Percentiles rank a stretch among this genome's conserved stretches.
Evolutionary conservation across 2,329 filamentous ascomycete genomes (phyloP).

Genomic region (Hypomyces perniciosus): DNA sequence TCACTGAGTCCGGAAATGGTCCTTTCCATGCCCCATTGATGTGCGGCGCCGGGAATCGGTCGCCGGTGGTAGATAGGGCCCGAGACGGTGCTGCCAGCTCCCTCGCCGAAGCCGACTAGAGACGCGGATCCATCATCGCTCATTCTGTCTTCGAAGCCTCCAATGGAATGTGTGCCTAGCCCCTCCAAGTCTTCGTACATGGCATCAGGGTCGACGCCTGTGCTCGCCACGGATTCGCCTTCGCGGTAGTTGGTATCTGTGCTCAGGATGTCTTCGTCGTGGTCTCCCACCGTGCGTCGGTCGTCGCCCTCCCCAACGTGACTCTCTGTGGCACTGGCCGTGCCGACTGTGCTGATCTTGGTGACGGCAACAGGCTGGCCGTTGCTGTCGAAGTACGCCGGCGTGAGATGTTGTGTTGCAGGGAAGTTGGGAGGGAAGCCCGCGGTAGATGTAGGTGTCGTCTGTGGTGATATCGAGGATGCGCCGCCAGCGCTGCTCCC

Average conservation of each 20-base stretch:
- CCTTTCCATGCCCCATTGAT: constrained; percentile 43
- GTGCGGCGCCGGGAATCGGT: constrained; percentile 35
- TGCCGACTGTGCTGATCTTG: constrained; percentile 86
- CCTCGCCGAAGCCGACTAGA: constrained; percentile 88
- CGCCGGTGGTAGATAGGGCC: constrained; percentile 64
- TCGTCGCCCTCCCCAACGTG: constrained; percentile 52
- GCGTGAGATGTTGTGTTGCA: constrained; percentile 39
- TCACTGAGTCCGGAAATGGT: constrained; percentile 49
- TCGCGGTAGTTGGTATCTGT: constrained; percentile 57
- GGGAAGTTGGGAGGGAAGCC: constrained; percentile 38
- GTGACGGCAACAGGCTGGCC: constrained; percentile 61
- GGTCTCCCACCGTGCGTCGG: constrained; percentile 48
- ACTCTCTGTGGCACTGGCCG: constrained; percentile 80
- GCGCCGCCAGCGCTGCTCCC: constrained; percentile 24
- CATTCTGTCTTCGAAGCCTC: constrained; percentile 62
- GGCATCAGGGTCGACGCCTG: constrained; percentile 35
- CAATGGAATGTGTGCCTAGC: constrained; percentile 40
- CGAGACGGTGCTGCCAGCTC: constrained; percentile 76
- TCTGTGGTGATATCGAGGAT: constrained; percentile 42
- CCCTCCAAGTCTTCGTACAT: constrained; percentile 51
- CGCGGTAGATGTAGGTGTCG: constrained; percentile 43
- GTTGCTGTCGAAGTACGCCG: constrained; percentile 76
- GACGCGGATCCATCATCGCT: constrained; percentile 80
- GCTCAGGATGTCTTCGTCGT: constrained; percentile 64
- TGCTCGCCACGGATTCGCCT: constrained; percentile 54